A percentile compares a stretch with the other conserved stretches of the same genome.
Evolutionary conservation across 2,329 filamentous ascomycete species (phyloP).

Genomic region (Fusarium scirpi): DNA sequence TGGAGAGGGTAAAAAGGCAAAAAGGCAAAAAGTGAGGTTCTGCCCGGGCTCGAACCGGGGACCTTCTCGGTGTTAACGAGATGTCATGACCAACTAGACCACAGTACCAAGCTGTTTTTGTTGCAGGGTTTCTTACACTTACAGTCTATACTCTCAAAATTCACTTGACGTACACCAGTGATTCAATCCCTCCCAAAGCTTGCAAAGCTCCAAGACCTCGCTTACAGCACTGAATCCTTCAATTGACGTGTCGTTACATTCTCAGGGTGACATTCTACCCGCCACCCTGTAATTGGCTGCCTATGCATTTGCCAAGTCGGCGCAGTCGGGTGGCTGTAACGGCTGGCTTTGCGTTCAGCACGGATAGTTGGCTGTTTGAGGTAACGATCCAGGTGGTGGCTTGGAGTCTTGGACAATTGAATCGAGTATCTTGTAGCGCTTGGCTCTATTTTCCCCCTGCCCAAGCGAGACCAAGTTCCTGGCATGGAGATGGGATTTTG

Average conservation of each 20-base stretch:
- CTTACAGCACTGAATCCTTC: background rate
- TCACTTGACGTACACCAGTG: too few species aligned
- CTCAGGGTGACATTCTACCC: background rate
- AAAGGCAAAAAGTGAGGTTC: background rate
- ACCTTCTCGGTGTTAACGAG: background rate
- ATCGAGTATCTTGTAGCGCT: background rate
- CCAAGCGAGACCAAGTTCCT: background rate
- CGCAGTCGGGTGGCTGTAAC: background rate
- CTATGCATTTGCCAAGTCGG: background rate
- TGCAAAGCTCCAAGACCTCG: background rate
- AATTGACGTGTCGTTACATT: background rate
- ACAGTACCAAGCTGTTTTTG: background rate
- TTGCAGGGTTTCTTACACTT: too few species aligned
- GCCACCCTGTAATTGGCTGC: rapidly evolving
- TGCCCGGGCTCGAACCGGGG: background rate
- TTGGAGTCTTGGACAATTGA: background rate
- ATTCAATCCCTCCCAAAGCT: too few species aligned
- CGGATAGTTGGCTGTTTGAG: background rate
- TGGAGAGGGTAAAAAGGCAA: too few species aligned
- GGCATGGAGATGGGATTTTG: too few species aligned
- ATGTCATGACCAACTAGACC: background rate
- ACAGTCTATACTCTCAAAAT: too few species aligned
- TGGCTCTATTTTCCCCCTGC: background rate
- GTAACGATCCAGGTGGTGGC: background rate
- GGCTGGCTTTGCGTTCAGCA: background rate